Base-by-base conservation (phyloP, 768 basidiomycete species). In the Fomitopsis pulvina region DNA sequence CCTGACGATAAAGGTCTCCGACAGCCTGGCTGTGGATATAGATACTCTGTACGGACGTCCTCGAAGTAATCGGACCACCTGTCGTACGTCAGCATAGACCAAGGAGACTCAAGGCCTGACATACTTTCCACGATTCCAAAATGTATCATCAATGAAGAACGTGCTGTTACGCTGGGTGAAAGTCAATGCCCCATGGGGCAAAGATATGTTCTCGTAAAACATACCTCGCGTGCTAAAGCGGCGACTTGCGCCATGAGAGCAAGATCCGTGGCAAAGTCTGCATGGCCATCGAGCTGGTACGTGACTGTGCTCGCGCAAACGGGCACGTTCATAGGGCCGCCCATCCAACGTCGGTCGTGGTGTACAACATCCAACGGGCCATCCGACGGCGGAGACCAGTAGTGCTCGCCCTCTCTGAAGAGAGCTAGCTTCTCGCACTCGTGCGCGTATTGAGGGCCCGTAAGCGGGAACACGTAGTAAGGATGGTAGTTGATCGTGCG, bases 101-200 rank as follows among this genome's bases (percentile, higher is more conserved):
- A 29, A 20, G 21, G 6, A 11, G 4, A 18, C 21, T 12, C 3
- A 21, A 8, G 4, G 43, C 12, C 20, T 16, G 4, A 66, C 79
- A 48, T 53, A 83, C 81, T 76, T 81, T 68, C 83, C 85, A 49
- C 84, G 77, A 62, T 84, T 80, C 85, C 85, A 87, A 53, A 80
- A 76, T 0, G 76, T 77, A 62, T 87, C 85, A 50, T 84, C 79
- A 4, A 87, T 69, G 47, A 87, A 70, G 64, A 87, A 81, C 2
- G 84, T 85, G 32, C 79, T 68, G 56, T 80, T 79, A 50, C 74
- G 70, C 84, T 85, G 52, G 43, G 2, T 38, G 44, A 42, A 47
- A 4, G 27, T 12, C 12, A 24, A 21, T 7, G 9, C 32, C 18
- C 8, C 25, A 9, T 1, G 30, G 18, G 22, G 8, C 4, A 3